Evolutionary conservation across 768 basidiomycete species (phyloP).

Genomic region (Psilocybe sp.): DNA sequence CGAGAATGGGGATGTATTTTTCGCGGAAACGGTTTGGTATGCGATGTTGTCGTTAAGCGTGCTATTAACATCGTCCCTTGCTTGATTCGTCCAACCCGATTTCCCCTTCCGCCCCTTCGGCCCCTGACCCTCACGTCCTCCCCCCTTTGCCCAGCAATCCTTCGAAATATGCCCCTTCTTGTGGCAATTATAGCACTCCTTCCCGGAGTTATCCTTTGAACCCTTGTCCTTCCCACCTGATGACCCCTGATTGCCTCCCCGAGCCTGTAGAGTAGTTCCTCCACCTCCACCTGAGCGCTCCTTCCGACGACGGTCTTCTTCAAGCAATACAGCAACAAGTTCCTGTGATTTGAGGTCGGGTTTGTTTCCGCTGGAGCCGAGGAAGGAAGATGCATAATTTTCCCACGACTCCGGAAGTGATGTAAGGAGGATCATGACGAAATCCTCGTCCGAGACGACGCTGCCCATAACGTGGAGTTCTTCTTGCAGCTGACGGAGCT

Average conservation of each 20-base stretch:
- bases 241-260: not conserved
- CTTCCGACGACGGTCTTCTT: slow-evolving; percentile 9
- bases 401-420: slow-evolving; percentile 28
- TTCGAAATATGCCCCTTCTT: slow-evolving; percentile 25
- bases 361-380: slow-evolving; percentile 17
- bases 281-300: not conserved
- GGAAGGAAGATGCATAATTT: slow-evolving; percentile 19
- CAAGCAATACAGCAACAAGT: slow-evolving; percentile 19
- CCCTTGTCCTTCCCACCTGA: not conserved
- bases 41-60: slow-evolving; percentile 4
- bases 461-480: slow-evolving; percentile 22
- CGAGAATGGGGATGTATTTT: slow-evolving; percentile 6
- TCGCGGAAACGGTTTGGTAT: not conserved
- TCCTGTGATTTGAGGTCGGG: slow-evolving; percentile 16
- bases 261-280: not conserved
- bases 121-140: slow-evolving; percentile 31
- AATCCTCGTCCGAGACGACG: slow-evolving; percentile 25
- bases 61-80: not conserved
- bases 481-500: slow-evolving; percentile 20
- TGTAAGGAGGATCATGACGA: slow-evolving; percentile 26
- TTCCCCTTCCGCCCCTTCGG: slow-evolving; percentile 16
- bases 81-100: slow-evolving; percentile 9
- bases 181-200: slow-evolving; percentile 24
- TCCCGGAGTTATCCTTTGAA: not conserved
- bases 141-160: slow-evolving; percentile 23